A percentile compares a stretch with the other conserved stretches of the same genome.
Conservation (phyloP, 495 filamentous ascomycete species). For the Hypomontagnella monticulosa region DNA sequence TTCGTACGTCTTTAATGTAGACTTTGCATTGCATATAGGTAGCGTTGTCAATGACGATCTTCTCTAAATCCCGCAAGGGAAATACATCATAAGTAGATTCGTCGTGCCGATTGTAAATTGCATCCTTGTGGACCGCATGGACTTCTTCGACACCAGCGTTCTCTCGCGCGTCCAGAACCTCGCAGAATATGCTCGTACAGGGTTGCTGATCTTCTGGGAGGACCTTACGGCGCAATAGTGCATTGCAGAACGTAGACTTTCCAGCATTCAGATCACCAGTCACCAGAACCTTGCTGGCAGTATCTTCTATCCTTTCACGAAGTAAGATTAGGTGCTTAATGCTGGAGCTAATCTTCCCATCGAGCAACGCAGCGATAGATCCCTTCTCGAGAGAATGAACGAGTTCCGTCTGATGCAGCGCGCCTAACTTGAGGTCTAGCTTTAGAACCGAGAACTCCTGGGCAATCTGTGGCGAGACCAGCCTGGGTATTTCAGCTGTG, state of each 20-base stretch:
- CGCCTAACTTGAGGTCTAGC: constrained; percentile 89
- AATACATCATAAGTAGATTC: constrained; percentile 94
- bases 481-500: constrained; percentile 70
- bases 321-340: constrained; percentile 87
- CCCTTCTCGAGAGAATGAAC: constrained; percentile 96
- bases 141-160: constrained; percentile 93
- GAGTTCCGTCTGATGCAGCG: constrained; percentile 84
- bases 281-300: constrained; percentile 95
- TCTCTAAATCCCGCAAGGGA: constrained; percentile 77
- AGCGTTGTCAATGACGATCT: constrained; percentile 86
- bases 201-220: constrained; percentile 97
- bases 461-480: constrained; percentile 92
- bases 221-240: constrained; percentile 87
- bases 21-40: constrained; percentile 95
- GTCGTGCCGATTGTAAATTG: constrained; percentile 84
- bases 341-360: constrained; percentile 92
- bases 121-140: constrained; percentile 87
- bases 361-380: constrained; percentile 87
- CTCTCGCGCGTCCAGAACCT: constrained; percentile 90
- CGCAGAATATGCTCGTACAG: constrained; percentile 99
- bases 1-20: constrained; percentile 90
- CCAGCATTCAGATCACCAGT: constrained; percentile 97
- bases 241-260: constrained; percentile 99
- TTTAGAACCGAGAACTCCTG: constrained; percentile 97
- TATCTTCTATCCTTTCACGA: constrained; percentile 95